A percentile compares a stretch with the other conserved stretches of the same genome.
Conservation (phyloP, 345 rosid genomes). For the Chamaenerion angustifolium region DNA sequence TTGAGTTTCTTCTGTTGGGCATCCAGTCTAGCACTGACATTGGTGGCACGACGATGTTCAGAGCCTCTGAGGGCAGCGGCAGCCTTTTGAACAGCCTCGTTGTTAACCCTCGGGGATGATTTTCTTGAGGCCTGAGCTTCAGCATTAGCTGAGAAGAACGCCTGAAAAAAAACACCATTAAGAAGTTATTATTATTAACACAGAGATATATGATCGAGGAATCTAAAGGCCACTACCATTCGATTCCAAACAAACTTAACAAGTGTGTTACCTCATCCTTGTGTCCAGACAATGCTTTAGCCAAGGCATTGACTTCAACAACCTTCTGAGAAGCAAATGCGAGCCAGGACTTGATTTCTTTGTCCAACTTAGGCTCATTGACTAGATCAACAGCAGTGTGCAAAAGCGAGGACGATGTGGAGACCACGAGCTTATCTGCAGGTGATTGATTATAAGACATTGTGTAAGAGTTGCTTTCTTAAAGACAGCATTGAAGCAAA, state of each 20-base stretch:
- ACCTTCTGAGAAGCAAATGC: conserved; percentile 95
- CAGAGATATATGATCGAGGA: no score
- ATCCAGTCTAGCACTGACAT: conserved; percentile 55
- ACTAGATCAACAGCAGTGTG: conserved; percentile 94
- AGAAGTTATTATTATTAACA: no score
- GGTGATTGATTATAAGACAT: conserved; percentile 3
- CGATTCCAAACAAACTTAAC: no score
- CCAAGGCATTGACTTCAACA: conserved; percentile 87
- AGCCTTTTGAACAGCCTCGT: conserved; percentile 61
- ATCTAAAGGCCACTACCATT: no score
- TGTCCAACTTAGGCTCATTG: conserved; percentile 67
- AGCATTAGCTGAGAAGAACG: conserved; percentile 59
- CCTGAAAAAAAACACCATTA: conserved; percentile 16
- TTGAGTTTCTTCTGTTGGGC: conserved; percentile 76
- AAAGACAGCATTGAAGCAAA: no score
- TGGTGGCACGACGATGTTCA: conserved; percentile 61
- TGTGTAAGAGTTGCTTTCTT: no score
- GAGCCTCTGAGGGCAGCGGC: conserved; percentile 49
- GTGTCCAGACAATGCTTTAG: conserved; percentile 52
- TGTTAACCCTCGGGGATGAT: conserved; percentile 8
- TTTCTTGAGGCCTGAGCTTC: conserved; percentile 74
- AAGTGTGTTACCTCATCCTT: conserved; percentile 56
- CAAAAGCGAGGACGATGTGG: conserved; percentile 88
- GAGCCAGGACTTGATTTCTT: conserved; percentile 84
- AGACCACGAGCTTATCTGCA: conserved; percentile 74